A percentile compares a stretch with the other conserved stretches of the same genome.
Evolutionary conservation across 2,329 filamentous ascomycete species (phyloP).

Genomic region (Mycosphaerella sp.): DNA sequence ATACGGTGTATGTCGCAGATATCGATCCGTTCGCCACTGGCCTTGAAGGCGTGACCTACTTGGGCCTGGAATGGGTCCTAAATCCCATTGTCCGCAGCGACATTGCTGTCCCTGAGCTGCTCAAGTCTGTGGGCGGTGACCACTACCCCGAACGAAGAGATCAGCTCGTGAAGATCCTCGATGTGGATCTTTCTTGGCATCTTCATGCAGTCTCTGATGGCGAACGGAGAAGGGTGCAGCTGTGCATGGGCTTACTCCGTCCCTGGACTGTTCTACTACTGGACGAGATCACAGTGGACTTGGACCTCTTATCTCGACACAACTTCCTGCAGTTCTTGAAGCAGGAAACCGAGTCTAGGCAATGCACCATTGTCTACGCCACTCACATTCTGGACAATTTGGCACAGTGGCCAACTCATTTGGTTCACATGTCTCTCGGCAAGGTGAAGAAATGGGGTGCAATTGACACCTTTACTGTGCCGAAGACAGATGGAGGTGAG

Average conservation of each 20-base stretch:
- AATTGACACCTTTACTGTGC: constrained; percentile 62
- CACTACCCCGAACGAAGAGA: constrained; percentile 75
- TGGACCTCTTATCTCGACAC: constrained; percentile 78
- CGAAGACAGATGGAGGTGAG: constrained; percentile 43
- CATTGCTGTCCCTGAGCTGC: constrained; percentile 81
- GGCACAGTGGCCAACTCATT: constrained; percentile 87
- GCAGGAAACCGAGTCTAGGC: constrained; percentile 71
- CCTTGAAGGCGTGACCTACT: constrained; percentile 91
- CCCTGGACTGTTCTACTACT: constrained; percentile 88
- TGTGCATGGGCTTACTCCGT: constrained; percentile 88
- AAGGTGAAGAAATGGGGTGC: constrained; percentile 79
- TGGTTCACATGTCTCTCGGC: constrained; percentile 92
- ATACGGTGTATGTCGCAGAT: constrained; percentile 69
- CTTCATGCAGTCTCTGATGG: constrained; percentile 96
- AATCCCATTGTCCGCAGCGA: constrained; percentile 95
- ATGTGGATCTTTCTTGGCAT: constrained; percentile 87
- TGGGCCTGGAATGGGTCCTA: constrained; percentile 95
- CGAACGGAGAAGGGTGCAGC: constrained; percentile 82
- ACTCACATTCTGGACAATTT: constrained; percentile 97
- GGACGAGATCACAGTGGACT: constrained; percentile 94
- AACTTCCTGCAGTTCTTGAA: constrained; percentile 84
- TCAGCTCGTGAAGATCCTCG: constrained; percentile 78
- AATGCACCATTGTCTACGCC: constrained; percentile 92
- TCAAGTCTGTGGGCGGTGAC: constrained; percentile 79
- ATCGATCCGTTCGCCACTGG: constrained; percentile 87